phyloP scores from a whole-genome alignment of 202 grass and related monocot species.

The Zizania palustris region DNA sequence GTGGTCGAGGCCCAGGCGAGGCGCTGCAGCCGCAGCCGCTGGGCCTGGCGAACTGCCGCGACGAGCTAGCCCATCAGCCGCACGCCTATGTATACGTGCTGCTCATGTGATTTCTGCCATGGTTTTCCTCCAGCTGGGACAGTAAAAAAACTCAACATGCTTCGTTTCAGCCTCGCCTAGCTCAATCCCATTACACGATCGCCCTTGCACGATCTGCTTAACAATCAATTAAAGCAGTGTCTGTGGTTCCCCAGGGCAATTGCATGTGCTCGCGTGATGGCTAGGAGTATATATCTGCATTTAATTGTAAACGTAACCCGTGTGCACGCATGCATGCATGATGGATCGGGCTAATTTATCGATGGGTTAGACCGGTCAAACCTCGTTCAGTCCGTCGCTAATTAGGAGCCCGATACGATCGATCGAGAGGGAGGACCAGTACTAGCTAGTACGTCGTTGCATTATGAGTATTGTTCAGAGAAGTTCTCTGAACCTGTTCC shows the following conservation, averaged over 20 bases:
- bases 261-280: conserved; percentile 21
- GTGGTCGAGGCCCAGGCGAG: conserved; percentile 23
- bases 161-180: background rate
- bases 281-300: background rate
- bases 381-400: conserved; percentile 18
- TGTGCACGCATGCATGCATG: background rate
- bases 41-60: background rate
- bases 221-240: conserved; percentile 21
- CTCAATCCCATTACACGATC: background rate
- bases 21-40: background rate
- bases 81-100: too few relatives aligned
- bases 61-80: conserved; percentile 20
- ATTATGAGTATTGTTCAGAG: background rate
- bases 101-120: too few relatives aligned
- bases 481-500: conserved; percentile 5
- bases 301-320: background rate
- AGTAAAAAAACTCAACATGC: background rate
- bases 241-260: conserved; percentile 32
- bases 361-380: conserved; percentile 37
- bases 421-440: conserved; percentile 7
- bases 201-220: conserved; percentile 6
- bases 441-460: background rate
- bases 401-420: too few relatives aligned
- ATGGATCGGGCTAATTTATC: background rate
- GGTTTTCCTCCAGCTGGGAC: too few relatives aligned